Conservation (phyloP, 176 grass and related monocot genomes). For the Saccharum officinarum region DNA sequence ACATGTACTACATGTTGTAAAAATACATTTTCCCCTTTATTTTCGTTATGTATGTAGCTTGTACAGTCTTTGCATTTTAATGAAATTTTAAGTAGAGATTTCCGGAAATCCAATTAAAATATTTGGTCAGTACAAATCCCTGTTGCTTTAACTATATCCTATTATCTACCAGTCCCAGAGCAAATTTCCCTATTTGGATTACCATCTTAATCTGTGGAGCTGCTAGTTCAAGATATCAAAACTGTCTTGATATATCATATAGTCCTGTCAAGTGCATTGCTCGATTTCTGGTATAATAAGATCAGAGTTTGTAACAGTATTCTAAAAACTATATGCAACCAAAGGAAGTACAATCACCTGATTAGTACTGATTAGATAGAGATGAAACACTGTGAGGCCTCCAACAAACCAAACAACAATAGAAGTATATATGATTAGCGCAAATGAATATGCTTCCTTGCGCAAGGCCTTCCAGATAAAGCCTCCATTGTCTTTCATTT, state of each 20-base stretch:
- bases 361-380: conserved; percentile 72
- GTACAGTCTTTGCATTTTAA: background rate
- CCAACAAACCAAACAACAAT: conserved; percentile 70
- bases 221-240: conserved; percentile 8
- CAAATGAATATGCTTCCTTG: conserved; percentile 51
- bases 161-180: conserved; percentile 1
- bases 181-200: background rate
- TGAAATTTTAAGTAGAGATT: background rate
- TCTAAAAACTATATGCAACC: background rate
- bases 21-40: background rate
- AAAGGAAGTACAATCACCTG: conserved; percentile 40
- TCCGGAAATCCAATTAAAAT: background rate
- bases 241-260: background rate
- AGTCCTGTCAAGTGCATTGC: background rate
- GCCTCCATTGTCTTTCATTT: conserved; percentile 35
- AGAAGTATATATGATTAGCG: conserved; percentile 71
- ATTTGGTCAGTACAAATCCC: background rate
- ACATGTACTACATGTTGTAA: background rate
- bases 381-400: conserved; percentile 66
- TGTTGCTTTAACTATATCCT: background rate
- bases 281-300: background rate
- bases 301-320: background rate
- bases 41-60: background rate
- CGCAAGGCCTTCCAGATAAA: conserved; percentile 46
- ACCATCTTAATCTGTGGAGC: background rate